A percentile compares a stretch with the other conserved stretches of the same genome.
These are phyloP conservation scores for Suhomyces yuchorum DNA, from an alignment of 1,139 yeast genomes.

Conservation along the genomic window DNA sequence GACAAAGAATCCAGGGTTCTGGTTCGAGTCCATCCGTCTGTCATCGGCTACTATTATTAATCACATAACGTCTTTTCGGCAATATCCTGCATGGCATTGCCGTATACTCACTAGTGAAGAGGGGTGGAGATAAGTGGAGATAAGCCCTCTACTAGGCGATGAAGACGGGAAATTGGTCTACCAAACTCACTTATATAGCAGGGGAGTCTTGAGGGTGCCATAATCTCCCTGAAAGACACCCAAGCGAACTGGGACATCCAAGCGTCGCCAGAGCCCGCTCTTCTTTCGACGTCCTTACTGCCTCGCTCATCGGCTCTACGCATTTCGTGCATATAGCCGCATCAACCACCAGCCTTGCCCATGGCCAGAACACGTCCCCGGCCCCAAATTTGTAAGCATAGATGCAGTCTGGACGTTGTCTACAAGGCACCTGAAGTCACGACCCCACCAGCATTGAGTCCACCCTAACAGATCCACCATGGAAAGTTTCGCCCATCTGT, in stretches of 20 bases:
- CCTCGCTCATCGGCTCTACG: background rate
- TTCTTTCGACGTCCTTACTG: background rate
- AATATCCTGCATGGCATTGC: background rate
- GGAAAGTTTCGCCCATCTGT: no score
- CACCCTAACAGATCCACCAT: no score
- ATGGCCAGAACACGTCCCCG: background rate
- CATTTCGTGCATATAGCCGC: slow-evolving; percentile 3
- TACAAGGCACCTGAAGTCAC: background rate
- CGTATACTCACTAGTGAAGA: background rate
- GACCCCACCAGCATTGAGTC: no score
- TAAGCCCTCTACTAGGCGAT: background rate
- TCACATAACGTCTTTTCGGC: background rate
- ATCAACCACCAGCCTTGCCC: background rate
- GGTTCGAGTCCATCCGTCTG: background rate
- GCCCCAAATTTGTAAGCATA: slow-evolving; percentile 3
- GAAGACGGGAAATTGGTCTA: no score
- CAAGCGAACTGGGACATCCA: background rate
- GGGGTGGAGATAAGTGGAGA: background rate
- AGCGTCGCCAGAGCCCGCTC: background rate
- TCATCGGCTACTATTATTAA: background rate
- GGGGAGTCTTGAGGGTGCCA: no score
- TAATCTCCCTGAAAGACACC: no score
- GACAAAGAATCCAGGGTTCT: background rate
- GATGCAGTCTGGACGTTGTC: background rate
- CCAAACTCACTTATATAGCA: no score